Base-by-base conservation (phyloP, 768 basidiomycete genomes). In the Pisolithus sp. region DNA sequence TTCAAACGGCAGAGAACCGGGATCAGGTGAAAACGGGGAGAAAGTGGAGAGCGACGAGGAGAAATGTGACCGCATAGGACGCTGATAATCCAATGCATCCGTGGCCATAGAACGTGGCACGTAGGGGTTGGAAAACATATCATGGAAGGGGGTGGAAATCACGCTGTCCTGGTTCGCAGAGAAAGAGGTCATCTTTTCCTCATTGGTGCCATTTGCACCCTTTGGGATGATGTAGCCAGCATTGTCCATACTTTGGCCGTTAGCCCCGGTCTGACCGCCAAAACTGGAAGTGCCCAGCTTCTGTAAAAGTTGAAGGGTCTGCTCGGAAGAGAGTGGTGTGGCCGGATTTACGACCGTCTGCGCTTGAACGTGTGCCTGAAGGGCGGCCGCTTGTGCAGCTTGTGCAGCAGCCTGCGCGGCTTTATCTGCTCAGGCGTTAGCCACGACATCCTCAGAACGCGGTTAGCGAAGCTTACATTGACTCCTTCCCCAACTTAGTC, bases 401-500 rank as follows among this genome's bases (percentile, higher is more conserved):
- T 90, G 89, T 7, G 89, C 90, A 17, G 90, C 90, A 3, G 90
- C 90, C 65, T 92, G 90, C 5, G 90, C 89, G 17, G 90, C 90
- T 74, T 93, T 93, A 67, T 92, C 90, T 91, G 54, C 26, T 49
- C 40, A 39, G 44, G 12, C 44, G 47, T 57, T 12, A 59, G 49
- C 55, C 41, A 39, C 17, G 28, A 23, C 21, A 42, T 36, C 13
- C 18, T 15, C 8, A 31, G 20, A 37, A 9, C 30, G 15, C 31
- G 47, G 39, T 3, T 17, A 23, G 45, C 40, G 21, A 43, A 5
- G 37, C 47, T 47, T 57, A 92, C 90, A 92, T 79, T 94, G 92
- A 69, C 88, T 91, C 44, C 93, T 77, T 39, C 93, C 93, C 93
- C 93, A 96, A 62, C 89, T 91, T 56, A 95, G 70, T 34, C 93